Percentiles rank a stretch among this genome's conserved stretches.
phyloP scores from a whole-genome alignment of 2,329 filamentous ascomycete genomes.

The Exophiala sideris region DNA sequence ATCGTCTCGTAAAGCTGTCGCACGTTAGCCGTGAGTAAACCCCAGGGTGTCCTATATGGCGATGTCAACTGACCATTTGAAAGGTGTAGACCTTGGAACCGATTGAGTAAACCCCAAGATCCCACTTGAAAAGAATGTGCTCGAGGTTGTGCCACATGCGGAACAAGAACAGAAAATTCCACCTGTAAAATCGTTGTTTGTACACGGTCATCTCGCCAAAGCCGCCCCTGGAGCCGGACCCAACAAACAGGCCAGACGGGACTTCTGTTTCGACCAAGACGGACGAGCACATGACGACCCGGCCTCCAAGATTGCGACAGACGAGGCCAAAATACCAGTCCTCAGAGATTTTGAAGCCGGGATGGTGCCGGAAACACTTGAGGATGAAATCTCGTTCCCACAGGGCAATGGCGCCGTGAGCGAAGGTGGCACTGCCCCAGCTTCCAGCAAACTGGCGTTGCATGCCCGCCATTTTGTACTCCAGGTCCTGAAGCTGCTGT shows the following conservation, averaged over 20 bases:
- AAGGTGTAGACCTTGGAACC: slow-evolving; percentile 50
- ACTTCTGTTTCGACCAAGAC: slow-evolving; percentile 53
- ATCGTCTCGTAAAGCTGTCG: slow-evolving; percentile 41
- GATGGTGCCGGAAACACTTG: slow-evolving; percentile 47
- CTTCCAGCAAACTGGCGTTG: slow-evolving; percentile 44
- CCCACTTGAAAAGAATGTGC: slow-evolving; percentile 49
- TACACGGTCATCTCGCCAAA: slow-evolving; percentile 55
- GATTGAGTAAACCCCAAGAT: slow-evolving; percentile 49
- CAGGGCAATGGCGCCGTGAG: slow-evolving; percentile 51
- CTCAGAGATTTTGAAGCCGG: slow-evolving; percentile 50
- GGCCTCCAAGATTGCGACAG: slow-evolving; percentile 43
- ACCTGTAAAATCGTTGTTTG: slow-evolving; percentile 49
- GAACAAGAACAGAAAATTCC: slow-evolving; percentile 54
- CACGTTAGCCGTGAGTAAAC: slow-evolving; percentile 28
- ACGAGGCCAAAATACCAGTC: slow-evolving; percentile 55
- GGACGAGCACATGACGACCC: slow-evolving; percentile 49
- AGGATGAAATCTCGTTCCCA: slow-evolving; percentile 49
- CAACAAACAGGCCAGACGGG: slow-evolving; percentile 43
- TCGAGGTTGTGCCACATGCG: slow-evolving; percentile 48
- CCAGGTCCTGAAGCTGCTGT: slow-evolving; percentile 51
- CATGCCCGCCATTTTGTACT: slow-evolving; percentile 51
- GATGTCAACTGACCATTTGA: slow-evolving; percentile 37
- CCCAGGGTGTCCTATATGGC: background rate
- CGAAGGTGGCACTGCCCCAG: slow-evolving; percentile 48
- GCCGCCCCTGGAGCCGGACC: slow-evolving; percentile 42